phyloP scores from a whole-genome alignment of 2,329 filamentous ascomycete genomes.

The Paecilomyces fulvus region DNA sequence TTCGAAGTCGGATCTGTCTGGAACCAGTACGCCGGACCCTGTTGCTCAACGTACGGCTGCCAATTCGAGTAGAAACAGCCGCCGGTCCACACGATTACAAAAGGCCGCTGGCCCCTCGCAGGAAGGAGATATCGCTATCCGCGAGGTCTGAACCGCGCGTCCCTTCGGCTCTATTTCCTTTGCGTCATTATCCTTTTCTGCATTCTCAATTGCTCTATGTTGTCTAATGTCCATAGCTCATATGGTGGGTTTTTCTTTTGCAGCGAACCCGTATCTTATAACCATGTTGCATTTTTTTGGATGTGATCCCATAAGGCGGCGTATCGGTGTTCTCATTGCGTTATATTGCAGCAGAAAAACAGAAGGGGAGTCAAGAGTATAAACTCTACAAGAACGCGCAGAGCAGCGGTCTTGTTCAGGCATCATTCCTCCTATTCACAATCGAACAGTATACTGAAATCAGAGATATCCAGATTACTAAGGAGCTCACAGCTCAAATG shows the following conservation, averaged over 20 bases:
- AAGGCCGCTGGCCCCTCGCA: constrained; percentile 10
- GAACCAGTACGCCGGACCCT: background rate
- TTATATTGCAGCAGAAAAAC: background rate
- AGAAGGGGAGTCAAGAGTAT: background rate
- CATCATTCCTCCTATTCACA: background rate
- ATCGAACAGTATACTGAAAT: background rate
- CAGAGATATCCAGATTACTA: background rate
- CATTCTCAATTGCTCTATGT: background rate
- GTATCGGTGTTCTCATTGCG: background rate
- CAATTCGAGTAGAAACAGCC: background rate
- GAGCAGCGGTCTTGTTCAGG: background rate
- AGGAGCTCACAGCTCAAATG: no score
- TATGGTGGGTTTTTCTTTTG: background rate
- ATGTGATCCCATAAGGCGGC: background rate
- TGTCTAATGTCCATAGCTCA: background rate
- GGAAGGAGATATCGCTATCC: constrained; percentile 15
- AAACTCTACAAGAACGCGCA: background rate
- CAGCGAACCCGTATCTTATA: background rate
- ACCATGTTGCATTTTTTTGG: background rate
- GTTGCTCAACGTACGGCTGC: background rate
- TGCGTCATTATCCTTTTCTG: background rate
- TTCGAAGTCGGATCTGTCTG: background rate
- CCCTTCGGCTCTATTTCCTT: background rate
- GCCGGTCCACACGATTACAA: constrained; percentile 11
- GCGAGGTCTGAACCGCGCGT: constrained; percentile 11